phyloP scores from a whole-genome alignment of 2,329 filamentous ascomycete species.

The Scleromitrula shiraiana region DNA sequence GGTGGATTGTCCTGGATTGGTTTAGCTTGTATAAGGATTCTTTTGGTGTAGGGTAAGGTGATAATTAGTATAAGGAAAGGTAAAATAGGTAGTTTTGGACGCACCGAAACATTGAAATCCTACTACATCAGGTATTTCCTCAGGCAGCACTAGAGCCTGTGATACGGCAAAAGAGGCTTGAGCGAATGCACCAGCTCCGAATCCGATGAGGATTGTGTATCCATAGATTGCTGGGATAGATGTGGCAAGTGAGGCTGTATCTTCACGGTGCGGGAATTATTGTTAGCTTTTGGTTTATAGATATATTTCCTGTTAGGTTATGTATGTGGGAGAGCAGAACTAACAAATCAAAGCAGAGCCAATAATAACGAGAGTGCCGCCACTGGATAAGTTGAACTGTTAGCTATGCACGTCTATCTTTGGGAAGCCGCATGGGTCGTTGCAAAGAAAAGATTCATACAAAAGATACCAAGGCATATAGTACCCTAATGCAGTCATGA shows the following conservation, averaged over 20 bases:
- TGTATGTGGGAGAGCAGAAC: neutral
- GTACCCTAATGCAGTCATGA: constrained; percentile 32
- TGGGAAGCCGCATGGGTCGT: too few relatives aligned
- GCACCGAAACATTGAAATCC: neutral
- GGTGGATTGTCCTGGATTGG: neutral
- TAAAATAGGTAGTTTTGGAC: too few relatives aligned
- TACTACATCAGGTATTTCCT: neutral
- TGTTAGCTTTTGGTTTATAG: neutral
- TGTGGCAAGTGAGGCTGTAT: neutral
- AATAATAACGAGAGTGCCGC: neutral
- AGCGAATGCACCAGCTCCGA: neutral
- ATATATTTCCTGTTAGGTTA: neutral
- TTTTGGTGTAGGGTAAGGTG: too few relatives aligned
- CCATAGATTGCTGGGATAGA: neutral
- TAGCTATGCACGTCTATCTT: neutral
- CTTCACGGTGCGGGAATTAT: neutral
- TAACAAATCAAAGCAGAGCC: neutral
- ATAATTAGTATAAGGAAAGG: too few relatives aligned
- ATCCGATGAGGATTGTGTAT: neutral
- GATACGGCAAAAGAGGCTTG: neutral
- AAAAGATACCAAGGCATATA: neutral
- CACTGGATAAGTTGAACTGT: neutral
- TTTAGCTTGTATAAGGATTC: too few relatives aligned
- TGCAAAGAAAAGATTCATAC: neutral
- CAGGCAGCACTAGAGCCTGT: neutral